Percentiles rank a stretch among this genome's conserved stretches.
phyloP scores from a whole-genome alignment of 164 flowering plant species.

The Macadamia integrifolia region DNA sequence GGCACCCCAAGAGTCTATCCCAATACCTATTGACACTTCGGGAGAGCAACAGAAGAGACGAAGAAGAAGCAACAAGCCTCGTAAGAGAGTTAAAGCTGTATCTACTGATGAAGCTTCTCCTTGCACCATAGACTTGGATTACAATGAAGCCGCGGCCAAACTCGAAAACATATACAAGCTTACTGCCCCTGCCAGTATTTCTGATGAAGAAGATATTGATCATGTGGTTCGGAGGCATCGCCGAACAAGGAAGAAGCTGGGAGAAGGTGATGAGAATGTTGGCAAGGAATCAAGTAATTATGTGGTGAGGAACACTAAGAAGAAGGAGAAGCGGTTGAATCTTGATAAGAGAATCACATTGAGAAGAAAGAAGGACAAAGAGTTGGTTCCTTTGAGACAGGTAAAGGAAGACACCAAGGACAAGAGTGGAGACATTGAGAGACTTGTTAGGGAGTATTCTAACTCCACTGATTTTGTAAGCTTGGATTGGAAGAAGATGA shows the following conservation, averaged over 20 bases:
- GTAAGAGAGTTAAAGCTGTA: conserved; percentile 46
- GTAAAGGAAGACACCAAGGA: conserved; percentile 16
- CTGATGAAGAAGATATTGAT: conserved; percentile 35
- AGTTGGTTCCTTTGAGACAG: conserved; percentile 4
- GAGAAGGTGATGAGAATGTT: conserved; percentile 22
- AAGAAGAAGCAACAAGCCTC: conserved; percentile 31
- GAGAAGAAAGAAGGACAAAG: conserved; percentile 37
- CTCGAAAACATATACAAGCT: conserved; percentile 76
- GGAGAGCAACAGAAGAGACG: conserved; percentile 39
- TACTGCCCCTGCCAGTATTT: conserved; percentile 39
- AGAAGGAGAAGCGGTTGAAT: conserved; percentile 49
- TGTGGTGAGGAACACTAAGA: conserved; percentile 45
- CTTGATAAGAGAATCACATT: conserved; percentile 67
- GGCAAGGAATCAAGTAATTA: conserved; percentile 15
- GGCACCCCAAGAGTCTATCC: conserved; percentile 38
- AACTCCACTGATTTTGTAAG: conserved; percentile 57
- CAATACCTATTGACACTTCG: conserved; percentile 38
- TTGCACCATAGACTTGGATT: conserved; percentile 58
- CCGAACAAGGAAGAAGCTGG: conserved; percentile 33
- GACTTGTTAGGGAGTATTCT: conserved; percentile 73
- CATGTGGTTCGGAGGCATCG: conserved; percentile 18
- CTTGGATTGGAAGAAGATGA: conserved; percentile 96
- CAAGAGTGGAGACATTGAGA: conserved; percentile 37
- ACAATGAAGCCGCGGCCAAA: conserved; percentile 84
- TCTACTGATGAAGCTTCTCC: conserved; percentile 38